Evolutionary conservation across 345 rosid genomes (phyloP), one percentile per base, ranked within the genome.

Genomic region (Leavenworthia alabamica): DNA sequence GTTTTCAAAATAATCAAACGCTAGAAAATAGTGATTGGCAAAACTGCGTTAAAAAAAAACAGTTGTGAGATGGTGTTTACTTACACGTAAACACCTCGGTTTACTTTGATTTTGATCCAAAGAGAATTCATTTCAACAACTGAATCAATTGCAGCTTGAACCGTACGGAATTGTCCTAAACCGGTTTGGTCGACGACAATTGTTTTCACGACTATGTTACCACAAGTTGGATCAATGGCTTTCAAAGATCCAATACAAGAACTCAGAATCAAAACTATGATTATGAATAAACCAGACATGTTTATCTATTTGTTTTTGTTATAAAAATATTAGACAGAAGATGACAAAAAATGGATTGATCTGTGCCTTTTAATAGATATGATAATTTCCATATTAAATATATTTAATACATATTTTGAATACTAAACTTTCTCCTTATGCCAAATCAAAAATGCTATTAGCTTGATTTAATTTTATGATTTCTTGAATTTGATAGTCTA

Each of bases 101-200:
- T 70, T 20, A 70, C 63, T 70, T 55, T 62, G 74, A 70, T 70
- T 70, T 70, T 70, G 63, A 70, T 62, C 74, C 74, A 70, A 6
- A 11, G 63, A 45, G n/a, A 36, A 39, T 62, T 70, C 23, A 1
- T 0, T 20, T 54, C 58, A 36, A 28, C 29, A 47, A 62, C 45
- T 5, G 68, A 70, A 50, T 71, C 41, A 24, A 71, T 63, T 5
- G 70, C 65, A 23, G 32, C 36, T 56, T 71, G 75, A 57, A 71
- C 75, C 47, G 31, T 62, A 16, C n/a, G 57, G 31, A 45, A 40
- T 0, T 55, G 13, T 6, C 52, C 74, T 28, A 8, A 55, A 37
- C 64, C 74, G 40, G 36, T 22, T 37, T 62, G 11, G 74, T 62
- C 74, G 50, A 70, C 74, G 29, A 62, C 41, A 57, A 69, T 55